Evolutionary conservation across 2,329 filamentous ascomycete species (phyloP).

Genomic region (Trichoderma polysporum): DNA sequence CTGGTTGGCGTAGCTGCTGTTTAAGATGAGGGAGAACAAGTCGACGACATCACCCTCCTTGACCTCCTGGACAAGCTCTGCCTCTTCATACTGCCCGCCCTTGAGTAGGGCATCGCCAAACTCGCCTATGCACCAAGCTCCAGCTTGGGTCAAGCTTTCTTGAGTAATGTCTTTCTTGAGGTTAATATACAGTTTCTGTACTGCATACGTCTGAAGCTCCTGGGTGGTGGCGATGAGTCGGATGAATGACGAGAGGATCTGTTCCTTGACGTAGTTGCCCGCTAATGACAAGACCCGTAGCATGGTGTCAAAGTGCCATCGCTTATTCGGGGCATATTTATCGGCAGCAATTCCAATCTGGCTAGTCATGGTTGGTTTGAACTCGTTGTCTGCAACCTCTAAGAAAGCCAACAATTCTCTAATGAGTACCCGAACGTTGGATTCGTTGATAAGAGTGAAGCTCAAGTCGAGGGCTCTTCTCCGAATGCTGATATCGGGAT

Average conservation of each 20-base stretch:
- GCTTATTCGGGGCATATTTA: constrained; percentile 91
- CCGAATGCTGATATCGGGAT: constrained; percentile 97
- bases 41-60: constrained; percentile 89
- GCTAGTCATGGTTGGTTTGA: constrained; percentile 97
- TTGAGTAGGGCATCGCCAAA: constrained; percentile 88
- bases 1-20: constrained; percentile 91
- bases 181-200: constrained; percentile 88
- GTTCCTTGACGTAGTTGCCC: constrained; percentile 96
- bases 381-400: constrained; percentile 96
- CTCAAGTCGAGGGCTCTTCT: constrained; percentile 93
- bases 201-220: constrained; percentile 93
- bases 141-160: constrained; percentile 89
- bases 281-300: constrained; percentile 88
- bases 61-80: constrained; percentile 78
- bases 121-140: constrained; percentile 96
- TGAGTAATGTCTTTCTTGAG: constrained; percentile 97
- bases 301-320: constrained; percentile 99
- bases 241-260: constrained; percentile 94
- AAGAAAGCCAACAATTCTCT: constrained; percentile 91
- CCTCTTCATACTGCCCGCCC: constrained; percentile 90
- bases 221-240: constrained; percentile 91
- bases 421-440: constrained; percentile 90
- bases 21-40: constrained; percentile 86
- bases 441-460: constrained; percentile 96
- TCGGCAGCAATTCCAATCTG: constrained; percentile 98